phyloP scores from a whole-genome alignment of 2,329 filamentous ascomycete genomes.

The Aspergillus sp. region DNA sequence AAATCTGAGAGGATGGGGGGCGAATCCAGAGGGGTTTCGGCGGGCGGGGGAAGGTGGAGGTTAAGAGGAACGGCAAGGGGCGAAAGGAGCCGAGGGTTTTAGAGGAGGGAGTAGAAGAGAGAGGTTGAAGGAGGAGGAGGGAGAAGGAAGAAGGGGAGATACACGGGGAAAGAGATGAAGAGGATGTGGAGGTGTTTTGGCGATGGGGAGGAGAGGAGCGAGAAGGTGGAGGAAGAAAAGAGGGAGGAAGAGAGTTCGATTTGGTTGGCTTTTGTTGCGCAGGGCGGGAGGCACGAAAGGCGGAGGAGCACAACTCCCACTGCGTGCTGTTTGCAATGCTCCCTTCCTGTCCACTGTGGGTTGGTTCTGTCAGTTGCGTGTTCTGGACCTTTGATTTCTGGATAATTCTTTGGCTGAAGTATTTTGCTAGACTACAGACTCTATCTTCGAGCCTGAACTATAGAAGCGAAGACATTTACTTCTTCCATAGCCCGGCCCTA shows the following conservation, averaged over 20 bases:
- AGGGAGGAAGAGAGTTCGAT: constrained; percentile 18
- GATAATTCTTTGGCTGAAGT: neutral
- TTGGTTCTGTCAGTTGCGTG: neutral
- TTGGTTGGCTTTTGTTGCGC: constrained; percentile 7
- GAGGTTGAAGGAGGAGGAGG: constrained; percentile 17
- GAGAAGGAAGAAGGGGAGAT: constrained; percentile 23
- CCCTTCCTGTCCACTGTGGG: neutral
- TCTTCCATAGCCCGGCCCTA: too few species aligned
- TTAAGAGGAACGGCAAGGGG: constrained; percentile 24
- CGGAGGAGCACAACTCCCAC: neutral
- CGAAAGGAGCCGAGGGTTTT: constrained; percentile 12
- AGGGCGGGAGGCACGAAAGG: constrained; percentile 10
- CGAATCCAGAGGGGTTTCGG: constrained; percentile 27
- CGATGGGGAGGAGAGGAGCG: constrained; percentile 24
- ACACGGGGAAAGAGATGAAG: constrained; percentile 17
- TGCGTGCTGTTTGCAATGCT: neutral
- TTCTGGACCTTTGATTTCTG: neutral
- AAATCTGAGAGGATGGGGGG: constrained; percentile 20
- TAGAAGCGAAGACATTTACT: neutral
- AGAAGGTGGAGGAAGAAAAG: constrained; percentile 20
- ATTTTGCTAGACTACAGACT: neutral
- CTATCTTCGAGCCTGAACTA: neutral
- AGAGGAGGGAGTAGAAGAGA: constrained; percentile 12
- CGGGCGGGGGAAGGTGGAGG: constrained; percentile 30
- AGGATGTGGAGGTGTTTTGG: constrained; percentile 19